Conservation (phyloP, 179 eudicot species). For the Kewa caespitosa region DNA sequence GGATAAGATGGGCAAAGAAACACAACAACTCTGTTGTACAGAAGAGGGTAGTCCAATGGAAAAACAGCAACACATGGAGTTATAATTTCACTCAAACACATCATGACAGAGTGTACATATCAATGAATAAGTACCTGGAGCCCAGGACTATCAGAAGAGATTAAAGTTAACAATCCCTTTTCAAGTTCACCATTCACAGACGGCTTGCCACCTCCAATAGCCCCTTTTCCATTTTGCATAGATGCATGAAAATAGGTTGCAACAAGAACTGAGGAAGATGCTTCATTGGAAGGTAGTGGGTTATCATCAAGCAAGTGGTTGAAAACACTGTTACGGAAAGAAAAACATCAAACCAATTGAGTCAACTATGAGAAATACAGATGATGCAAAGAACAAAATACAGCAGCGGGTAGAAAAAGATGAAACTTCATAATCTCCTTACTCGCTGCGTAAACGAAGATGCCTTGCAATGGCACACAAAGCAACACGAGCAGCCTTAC, state of each 20-base stretch:
- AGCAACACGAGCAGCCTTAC: slow-evolving; percentile 81
- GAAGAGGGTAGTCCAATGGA: background rate
- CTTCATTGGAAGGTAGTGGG: slow-evolving; percentile 71
- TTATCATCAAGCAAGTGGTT: slow-evolving; percentile 82
- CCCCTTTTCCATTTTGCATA: slow-evolving; percentile 61
- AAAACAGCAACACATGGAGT: background rate
- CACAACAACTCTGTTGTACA: background rate
- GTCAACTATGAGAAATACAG: background rate
- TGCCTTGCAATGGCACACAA: slow-evolving; percentile 80
- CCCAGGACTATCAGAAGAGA: slow-evolving; percentile 75
- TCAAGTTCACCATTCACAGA: slow-evolving; percentile 61
- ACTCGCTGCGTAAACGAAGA: slow-evolving; percentile 90
- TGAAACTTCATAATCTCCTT: slow-evolving; percentile 31
- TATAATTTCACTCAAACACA: background rate
- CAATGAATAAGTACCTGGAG: slow-evolving; percentile 56
- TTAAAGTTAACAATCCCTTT: slow-evolving; percentile 73
- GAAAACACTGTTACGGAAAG: slow-evolving; percentile 69
- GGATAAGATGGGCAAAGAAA: background rate
- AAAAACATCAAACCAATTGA: slow-evolving; percentile 3
- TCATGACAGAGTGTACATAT: slow-evolving; percentile 1
- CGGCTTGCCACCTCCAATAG: slow-evolving; percentile 56
- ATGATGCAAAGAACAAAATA: background rate
- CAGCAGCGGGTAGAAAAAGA: slow-evolving; percentile 5
- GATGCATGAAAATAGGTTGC: slow-evolving; percentile 56
- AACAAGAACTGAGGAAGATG: slow-evolving; percentile 82